Percentiles rank a stretch among this genome's conserved stretches.
Evolutionary conservation across 2,329 filamentous ascomycete species (phyloP).

Genomic region (Coniochaeta ligniaria): DNA sequence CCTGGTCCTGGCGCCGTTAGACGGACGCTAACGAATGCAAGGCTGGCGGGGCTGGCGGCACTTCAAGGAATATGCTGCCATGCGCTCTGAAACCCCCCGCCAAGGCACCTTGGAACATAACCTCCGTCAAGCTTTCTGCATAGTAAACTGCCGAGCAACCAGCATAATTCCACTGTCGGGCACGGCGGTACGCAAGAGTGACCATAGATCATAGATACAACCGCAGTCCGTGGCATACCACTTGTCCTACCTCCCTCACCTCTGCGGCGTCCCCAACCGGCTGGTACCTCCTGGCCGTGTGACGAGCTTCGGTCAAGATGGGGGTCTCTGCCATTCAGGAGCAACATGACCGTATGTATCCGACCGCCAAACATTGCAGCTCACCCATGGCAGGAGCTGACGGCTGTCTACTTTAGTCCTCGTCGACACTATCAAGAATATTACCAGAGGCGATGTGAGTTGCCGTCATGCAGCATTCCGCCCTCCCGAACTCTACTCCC

Average conservation of each 20-base stretch:
- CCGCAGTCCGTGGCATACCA: background rate
- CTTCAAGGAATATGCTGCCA: background rate
- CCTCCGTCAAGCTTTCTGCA: background rate
- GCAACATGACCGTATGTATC: constrained; percentile 65
- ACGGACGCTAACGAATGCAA: constrained; percentile 5
- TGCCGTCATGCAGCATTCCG: background rate
- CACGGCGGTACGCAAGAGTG: background rate
- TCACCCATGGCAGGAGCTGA: background rate
- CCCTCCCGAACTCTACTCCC: background rate
- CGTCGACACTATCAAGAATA: constrained; percentile 65
- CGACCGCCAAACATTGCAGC: background rate
- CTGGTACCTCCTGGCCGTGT: constrained; percentile 5
- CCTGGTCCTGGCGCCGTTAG: background rate
- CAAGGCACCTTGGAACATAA: constrained; percentile 10
- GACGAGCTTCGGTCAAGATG: constrained; percentile 51
- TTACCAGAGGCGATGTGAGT: constrained; percentile 72
- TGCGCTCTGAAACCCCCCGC: constrained; percentile 23
- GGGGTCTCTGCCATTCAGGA: constrained; percentile 77
- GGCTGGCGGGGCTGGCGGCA: constrained; percentile 1
- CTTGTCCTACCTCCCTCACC: background rate
- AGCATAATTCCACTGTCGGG: background rate
- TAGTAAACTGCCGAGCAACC: constrained; percentile 1
- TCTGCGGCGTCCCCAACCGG: constrained; percentile 5
- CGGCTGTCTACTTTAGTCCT: constrained; percentile 46
- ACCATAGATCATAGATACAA: background rate